Base-by-base conservation (phyloP, 2,329 filamentous ascomycete species). In the Dothistroma pini region DNA sequence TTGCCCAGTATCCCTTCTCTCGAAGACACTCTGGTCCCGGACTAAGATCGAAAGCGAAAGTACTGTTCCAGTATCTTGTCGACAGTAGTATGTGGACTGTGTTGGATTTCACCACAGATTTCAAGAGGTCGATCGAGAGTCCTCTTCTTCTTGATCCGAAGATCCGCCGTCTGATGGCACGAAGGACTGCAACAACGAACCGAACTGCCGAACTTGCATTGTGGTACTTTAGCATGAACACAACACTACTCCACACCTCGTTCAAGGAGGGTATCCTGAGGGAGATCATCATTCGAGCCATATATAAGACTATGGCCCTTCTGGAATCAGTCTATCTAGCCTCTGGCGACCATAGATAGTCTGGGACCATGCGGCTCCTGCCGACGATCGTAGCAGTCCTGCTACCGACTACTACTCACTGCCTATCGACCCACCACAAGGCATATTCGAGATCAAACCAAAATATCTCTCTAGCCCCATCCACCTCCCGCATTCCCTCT, bases 401-500 rank as follows among this genome's bases (percentile, higher is more conserved):
- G 38, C 38, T 41, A 16, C 6, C 38, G 12, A 14, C 4, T 16
- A 41, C 38, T 16, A 16, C 11, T 16, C n/a, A 14, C 14, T 14
- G 38, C 41, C 8, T 19, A 19, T 44, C 41, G 41, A 44, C 41
- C 16, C 14, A 3, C n/a, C 14, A 44, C 41, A n/a, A 44, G 16
- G 1, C 41, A 14, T 44, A 44, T 14, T 8, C 16, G n/a, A 44
- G 41, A 44, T 44, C 41, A 4, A n/a, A 19, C 41, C 41, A 44
- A n/a, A 65, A 66, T 25, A 31, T 29, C 3, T 58, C 62, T 10
- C 22, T 57, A 11, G 19, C 25, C 22, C 59, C 63, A 0, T 38
- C 66, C 25, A 41, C 51, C 21, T 59, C 35, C n/a, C 66, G 59
- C 22, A 67, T 65, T 63, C 66, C 66, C 10, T 44, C 21, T 34